Conservation (phyloP, 169 alveolate species). For the Eimeria tenella region DNA sequence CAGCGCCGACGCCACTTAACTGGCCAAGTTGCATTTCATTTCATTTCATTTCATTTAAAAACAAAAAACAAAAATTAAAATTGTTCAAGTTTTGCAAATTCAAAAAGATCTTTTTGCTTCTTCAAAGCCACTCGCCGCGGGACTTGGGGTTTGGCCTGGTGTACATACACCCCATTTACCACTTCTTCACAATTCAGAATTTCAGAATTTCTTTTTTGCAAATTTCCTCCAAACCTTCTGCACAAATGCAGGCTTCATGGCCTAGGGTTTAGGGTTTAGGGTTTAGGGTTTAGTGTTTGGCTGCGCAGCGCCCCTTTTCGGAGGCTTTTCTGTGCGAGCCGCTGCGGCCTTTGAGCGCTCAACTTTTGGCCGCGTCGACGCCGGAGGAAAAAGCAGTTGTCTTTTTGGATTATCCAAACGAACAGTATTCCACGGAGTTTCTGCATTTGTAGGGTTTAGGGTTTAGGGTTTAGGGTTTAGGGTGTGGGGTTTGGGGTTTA, state of each 20-base stretch:
- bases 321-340: slow-evolving; percentile 50
- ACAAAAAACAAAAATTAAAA: no score
- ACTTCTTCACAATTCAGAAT: no score
- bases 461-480: not conserved
- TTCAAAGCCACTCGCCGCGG: no score
- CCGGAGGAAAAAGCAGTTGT: slow-evolving; percentile 59
- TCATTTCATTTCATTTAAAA: no score
- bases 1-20: no score
- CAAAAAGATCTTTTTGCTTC: no score
- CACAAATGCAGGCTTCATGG: not conserved
- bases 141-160: no score
- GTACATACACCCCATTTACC: no score
- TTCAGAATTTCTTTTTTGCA: not conserved
- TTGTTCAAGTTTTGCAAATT: no score
- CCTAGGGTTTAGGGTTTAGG: slow-evolving; percentile 18
- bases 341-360: not conserved
- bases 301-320: slow-evolving; percentile 25
- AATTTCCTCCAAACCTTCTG: not conserved
- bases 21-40: no score
- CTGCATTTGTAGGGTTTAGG: slow-evolving; percentile 46
- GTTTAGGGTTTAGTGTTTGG: not conserved
- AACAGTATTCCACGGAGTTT: slow-evolving; percentile 45
- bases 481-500: no score
- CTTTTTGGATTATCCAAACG: slow-evolving; percentile 68
- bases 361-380: not conserved